A percentile compares a stretch with the other conserved stretches of the same genome.
Conservation (phyloP, 306 rosid genomes). For the Casuarina equisetifolia region DNA sequence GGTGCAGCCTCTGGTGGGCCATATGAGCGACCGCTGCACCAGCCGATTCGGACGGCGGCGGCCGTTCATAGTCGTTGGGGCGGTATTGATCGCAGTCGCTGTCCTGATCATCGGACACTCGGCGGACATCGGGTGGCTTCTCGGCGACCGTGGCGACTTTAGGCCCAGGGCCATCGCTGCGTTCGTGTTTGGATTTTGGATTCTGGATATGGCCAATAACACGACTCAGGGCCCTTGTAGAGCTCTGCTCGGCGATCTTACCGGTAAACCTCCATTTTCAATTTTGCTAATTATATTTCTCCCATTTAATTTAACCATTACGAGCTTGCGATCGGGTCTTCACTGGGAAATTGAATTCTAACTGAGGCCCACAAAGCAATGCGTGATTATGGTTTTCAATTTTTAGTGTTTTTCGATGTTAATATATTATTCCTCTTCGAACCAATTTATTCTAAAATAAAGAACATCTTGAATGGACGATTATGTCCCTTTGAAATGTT, state of each 20-base stretch:
- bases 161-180: slow-evolving; percentile 60
- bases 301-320: slow-evolving; percentile 12
- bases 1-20: slow-evolving; percentile 90
- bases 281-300: neutral
- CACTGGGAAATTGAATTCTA: neutral
- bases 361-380: neutral
- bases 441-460: neutral
- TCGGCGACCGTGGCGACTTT: slow-evolving; percentile 52
- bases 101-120: slow-evolving; percentile 73
- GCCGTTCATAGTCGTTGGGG: slow-evolving; percentile 71
- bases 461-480: neutral
- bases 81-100: slow-evolving; percentile 45
- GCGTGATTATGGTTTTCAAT: neutral
- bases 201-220: slow-evolving; percentile 80
- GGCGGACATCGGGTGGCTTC: slow-evolving; percentile 80
- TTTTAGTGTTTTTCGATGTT: neutral
- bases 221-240: slow-evolving; percentile 83
- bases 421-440: neutral
- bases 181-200: slow-evolving; percentile 82
- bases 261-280: slow-evolving; percentile 42
- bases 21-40: slow-evolving; percentile 66
- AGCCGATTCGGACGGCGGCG: slow-evolving; percentile 90
- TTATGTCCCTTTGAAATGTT: neutral
- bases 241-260: slow-evolving; percentile 91
- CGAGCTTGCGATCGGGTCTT: neutral